Percentiles rank a stretch among this genome's conserved stretches.
phyloP scores from a whole-genome alignment of 208 protist genomes.

The Leishmania lainsoni region DNA sequence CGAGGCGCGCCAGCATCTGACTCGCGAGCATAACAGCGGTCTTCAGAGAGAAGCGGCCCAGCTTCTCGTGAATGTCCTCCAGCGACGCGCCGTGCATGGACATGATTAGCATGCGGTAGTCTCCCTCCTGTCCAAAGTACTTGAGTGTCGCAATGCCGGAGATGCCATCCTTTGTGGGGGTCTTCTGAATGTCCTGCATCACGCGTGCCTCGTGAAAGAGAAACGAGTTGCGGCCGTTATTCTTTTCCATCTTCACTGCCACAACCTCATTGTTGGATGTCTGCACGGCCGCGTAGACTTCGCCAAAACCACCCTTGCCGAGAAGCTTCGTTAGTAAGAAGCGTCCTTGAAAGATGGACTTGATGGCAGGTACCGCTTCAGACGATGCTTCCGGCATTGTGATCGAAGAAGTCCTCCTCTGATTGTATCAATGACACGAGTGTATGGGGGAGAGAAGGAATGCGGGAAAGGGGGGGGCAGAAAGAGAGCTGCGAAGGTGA shows the following conservation, averaged over 20 bases:
- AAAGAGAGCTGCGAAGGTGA: not conserved
- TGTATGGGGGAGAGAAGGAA: not conserved
- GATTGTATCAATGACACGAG: not conserved
- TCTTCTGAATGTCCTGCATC: constrained; percentile 83
- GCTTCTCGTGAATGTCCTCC: constrained; percentile 90
- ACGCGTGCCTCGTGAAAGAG: constrained; percentile 98
- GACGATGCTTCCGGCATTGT: constrained; percentile 31
- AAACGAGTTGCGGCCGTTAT: constrained; percentile 93
- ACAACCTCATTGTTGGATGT: constrained; percentile 63
- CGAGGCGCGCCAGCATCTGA: constrained; percentile 96
- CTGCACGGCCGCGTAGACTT: constrained; percentile 93
- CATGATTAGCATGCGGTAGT: constrained; percentile 99
- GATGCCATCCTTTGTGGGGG: constrained; percentile 43
- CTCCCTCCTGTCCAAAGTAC: constrained; percentile 97
- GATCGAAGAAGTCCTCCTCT: not conserved
- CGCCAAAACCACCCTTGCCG: constrained; percentile 98
- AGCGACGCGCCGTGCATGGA: constrained; percentile 97
- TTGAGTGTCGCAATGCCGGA: constrained; percentile 95
- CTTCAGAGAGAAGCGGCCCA: constrained; percentile 96
- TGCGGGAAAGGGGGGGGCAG: not conserved
- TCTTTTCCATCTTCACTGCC: constrained; percentile 81
- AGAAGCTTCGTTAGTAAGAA: constrained; percentile 82
- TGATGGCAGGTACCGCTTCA: constrained; percentile 21
- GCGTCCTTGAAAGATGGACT: constrained; percentile 68
- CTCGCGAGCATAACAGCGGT: constrained; percentile 98